phyloP scores from a whole-genome alignment of 164 flowering plant genomes.

The Piper betle region DNA sequence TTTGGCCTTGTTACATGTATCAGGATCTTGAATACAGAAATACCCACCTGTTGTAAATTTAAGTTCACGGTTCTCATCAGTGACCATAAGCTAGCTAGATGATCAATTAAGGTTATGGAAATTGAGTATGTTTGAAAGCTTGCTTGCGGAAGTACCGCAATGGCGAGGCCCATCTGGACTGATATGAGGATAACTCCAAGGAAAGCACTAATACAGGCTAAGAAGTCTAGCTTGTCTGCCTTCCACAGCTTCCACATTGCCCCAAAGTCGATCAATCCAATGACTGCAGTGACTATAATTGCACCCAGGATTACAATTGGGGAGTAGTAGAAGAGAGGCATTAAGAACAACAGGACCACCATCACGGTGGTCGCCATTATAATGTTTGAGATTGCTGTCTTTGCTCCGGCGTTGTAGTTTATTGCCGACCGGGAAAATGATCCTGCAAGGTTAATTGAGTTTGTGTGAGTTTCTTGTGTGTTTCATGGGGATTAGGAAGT shows the following conservation, averaged over 20 bases:
- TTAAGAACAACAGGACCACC: slow-evolving; percentile 22
- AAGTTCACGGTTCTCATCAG: neutral
- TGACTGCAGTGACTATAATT: slow-evolving; percentile 26
- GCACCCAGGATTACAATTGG: slow-evolving; percentile 21
- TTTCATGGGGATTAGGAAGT: neutral
- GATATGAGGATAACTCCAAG: slow-evolving; percentile 29
- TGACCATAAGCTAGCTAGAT: neutral
- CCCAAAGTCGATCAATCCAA: slow-evolving; percentile 24
- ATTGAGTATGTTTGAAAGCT: neutral
- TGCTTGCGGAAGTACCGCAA: slow-evolving; percentile 17
- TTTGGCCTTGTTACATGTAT: slow-evolving; percentile 88
- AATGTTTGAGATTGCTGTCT: slow-evolving; percentile 26
- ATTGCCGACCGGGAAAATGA: slow-evolving; percentile 36
- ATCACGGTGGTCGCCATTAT: slow-evolving; percentile 26
- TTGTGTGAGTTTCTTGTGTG: too few relatives aligned
- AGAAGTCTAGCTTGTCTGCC: slow-evolving; percentile 31
- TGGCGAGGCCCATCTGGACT: slow-evolving; percentile 25
- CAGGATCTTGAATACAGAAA: slow-evolving; percentile 78
- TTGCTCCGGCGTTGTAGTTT: slow-evolving; percentile 29
- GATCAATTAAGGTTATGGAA: neutral
- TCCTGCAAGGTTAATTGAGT: slow-evolving; percentile 8
- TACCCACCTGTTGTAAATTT: slow-evolving; percentile 49
- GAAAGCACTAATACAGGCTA: slow-evolving; percentile 21
- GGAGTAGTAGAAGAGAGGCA: slow-evolving; percentile 25
- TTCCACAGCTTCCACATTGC: slow-evolving; percentile 17